Evolutionary conservation across 306 rosid species (phyloP), one percentile per base, ranked within the genome.

Genomic region (Quercus wislizeni): DNA sequence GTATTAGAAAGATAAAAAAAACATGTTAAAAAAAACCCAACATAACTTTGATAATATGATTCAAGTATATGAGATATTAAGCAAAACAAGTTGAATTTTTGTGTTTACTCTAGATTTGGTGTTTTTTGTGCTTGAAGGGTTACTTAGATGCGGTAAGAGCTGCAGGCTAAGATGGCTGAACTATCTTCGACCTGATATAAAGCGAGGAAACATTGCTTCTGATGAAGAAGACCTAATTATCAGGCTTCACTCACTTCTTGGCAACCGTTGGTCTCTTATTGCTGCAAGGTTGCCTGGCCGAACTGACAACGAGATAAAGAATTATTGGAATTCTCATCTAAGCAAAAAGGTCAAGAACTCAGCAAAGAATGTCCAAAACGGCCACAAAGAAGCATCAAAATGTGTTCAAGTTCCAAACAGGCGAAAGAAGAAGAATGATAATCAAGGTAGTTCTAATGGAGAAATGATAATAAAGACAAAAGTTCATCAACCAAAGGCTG

Each of bases 131-230:
- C 52, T 28, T 74, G 61, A 69, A 93, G 97, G 97, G 15, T 90
- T 93, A 57, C 83, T 89, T 2, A 89, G 97, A 88, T 93, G 97
- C 74, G 97, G 97, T 17, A 93, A 93, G 86, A 93, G 97, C 75
- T 93, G 96, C 57, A 83, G 97, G 71, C 84, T 93, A 3, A 85
- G 97, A 82, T 93, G 97, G 97, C 87, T 91, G 96, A 93, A 93
- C 87, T 93, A 93, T 83, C 80, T 93, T 11, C 79, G 96, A 57
- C 97, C 97, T 0, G 88, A 92, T 55, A 91, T 92, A 58, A 91
- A 90, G 91, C 86, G 97, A 85, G 97, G 97, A 8, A 89, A 92
- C 92, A 92, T 92, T 59, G 77, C 84, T 4, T 82, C 91, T 0
- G 96, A 92, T 19, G 97, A 92, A 79, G 97, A 92, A 3, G 97